A percentile compares a stretch with the other conserved stretches of the same genome.
Evolutionary conservation across 768 basidiomycete genomes (phyloP).

Genomic region (Termitomyces bulborhizus): DNA sequence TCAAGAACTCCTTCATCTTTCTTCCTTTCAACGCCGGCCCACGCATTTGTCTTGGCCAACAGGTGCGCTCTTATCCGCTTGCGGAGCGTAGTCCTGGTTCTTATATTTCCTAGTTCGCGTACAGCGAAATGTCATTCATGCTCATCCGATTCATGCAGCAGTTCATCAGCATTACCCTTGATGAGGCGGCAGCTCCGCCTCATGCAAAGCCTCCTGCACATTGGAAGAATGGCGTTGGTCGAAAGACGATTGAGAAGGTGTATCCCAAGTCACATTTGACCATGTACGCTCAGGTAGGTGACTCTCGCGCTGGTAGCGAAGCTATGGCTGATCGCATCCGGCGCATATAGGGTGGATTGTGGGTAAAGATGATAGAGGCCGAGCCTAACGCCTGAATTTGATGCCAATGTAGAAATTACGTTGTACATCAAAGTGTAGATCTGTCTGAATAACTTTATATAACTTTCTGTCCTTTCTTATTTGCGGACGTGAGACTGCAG

Average conservation of each 20-base stretch:
- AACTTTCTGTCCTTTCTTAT: too few relatives aligned
- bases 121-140: slow-evolving; percentile 60
- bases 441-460: too few relatives aligned
- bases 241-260: slow-evolving; percentile 45
- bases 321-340: not conserved
- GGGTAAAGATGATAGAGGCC: slow-evolving; percentile 42
- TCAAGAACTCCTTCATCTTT: slow-evolving; percentile 65
- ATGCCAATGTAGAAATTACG: not conserved
- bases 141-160: slow-evolving; percentile 57
- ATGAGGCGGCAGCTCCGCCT: slow-evolving; percentile 37
- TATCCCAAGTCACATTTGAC: slow-evolving; percentile 50
- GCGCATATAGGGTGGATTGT: slow-evolving; percentile 40
- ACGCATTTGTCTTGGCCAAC: slow-evolving; percentile 56
- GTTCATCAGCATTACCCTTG: slow-evolving; percentile 44
- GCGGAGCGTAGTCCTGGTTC: not conserved
- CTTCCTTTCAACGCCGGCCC: slow-evolving; percentile 60
- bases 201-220: slow-evolving; percentile 37
- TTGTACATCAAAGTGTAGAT: not conserved
- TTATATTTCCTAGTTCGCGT: slow-evolving; percentile 35
- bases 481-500: too few relatives aligned
- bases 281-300: slow-evolving; percentile 43
- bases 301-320: not conserved
- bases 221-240: slow-evolving; percentile 39
- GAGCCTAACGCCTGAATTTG: slow-evolving; percentile 11
- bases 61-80: slow-evolving; percentile 21